These are phyloP conservation scores for Boletellus deceptivus DNA, from an alignment of 1,284 basidiomycete species.

Conservation along the genomic window DNA sequence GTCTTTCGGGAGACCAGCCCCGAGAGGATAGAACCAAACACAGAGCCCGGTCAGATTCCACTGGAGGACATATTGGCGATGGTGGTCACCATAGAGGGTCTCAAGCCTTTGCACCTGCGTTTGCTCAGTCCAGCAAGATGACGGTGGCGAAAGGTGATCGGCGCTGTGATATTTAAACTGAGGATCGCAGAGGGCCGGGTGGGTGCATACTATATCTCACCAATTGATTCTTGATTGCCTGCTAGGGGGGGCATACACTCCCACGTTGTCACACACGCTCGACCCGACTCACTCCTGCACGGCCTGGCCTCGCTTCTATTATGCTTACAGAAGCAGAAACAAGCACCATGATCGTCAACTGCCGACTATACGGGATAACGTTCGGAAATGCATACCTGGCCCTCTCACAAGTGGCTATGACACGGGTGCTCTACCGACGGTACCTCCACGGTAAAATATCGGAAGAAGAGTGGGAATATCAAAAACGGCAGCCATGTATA, in stretches of 20 bases:
- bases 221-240: neutral
- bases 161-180: conserved; percentile 36
- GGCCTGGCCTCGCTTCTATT: conserved; percentile 26
- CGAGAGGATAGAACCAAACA: neutral
- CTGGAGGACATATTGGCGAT: conserved; percentile 41
- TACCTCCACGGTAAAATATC: conserved; percentile 48
- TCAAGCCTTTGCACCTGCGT: conserved; percentile 34
- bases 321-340: conserved; percentile 32
- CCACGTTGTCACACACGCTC: conserved; percentile 8
- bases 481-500: conserved; percentile 45
- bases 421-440: conserved; percentile 49
- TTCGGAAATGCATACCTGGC: conserved; percentile 52
- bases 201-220: neutral
- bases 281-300: conserved; percentile 39
- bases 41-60: conserved; percentile 7
- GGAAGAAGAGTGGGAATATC: conserved; percentile 45
- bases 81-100: conserved; percentile 38
- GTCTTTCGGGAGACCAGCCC: neutral
- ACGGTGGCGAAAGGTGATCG: conserved; percentile 50
- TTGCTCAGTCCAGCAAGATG: conserved; percentile 35
- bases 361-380: conserved; percentile 44
- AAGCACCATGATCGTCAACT: conserved; percentile 33
- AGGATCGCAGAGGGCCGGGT: conserved; percentile 28
- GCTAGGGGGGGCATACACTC: neutral
- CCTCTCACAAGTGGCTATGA: conserved; percentile 51